Percentiles rank a stretch among this genome's conserved stretches.
Evolutionary conservation across 352 stramenopile species (phyloP).

Genomic region (Globisporangium perplexum): DNA sequence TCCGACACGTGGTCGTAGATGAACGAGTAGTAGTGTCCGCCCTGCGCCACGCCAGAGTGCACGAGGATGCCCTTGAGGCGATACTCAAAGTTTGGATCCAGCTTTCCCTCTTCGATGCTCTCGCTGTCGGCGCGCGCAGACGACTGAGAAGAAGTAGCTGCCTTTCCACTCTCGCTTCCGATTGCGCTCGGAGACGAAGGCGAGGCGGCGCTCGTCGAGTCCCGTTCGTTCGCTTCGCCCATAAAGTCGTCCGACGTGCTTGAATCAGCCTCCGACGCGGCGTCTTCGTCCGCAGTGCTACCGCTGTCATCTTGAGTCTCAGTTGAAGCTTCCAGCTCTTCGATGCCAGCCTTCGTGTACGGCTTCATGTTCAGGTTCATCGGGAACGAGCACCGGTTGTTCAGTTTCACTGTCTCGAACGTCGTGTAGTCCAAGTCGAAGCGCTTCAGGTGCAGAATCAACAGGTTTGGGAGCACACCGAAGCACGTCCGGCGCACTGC

Average conservation of each 20-base stretch:
- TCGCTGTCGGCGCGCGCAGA: constrained; percentile 7
- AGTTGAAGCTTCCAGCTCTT: constrained; percentile 81
- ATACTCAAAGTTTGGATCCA: constrained; percentile 95
- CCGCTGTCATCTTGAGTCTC: constrained; percentile 29
- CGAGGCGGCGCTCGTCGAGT: constrained; percentile 9
- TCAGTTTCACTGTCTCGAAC: constrained; percentile 99
- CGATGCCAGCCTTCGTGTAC: constrained; percentile 96
- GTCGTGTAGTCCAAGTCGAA: constrained; percentile 99
- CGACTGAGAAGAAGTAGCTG: constrained; percentile 16
- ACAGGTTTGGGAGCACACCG: constrained; percentile 92
- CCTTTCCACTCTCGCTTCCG: constrained; percentile 8
- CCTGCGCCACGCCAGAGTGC: constrained; percentile 97
- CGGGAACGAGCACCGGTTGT: constrained; percentile 97
- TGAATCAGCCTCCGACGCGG: constrained; percentile 42
- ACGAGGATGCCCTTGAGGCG: constrained; percentile 96
- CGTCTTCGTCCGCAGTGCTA: constrained; percentile 37
- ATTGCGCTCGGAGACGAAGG: constrained; percentile 21
- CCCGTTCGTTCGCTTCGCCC: constrained; percentile 34
- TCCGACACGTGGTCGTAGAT: constrained; percentile 86
- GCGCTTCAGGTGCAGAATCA: constrained; percentile 98
- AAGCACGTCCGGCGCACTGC: constrained; percentile 95
- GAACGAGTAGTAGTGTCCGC: constrained; percentile 98
- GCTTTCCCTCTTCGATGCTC: constrained; percentile 17
- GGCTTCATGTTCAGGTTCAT: constrained; percentile 97
- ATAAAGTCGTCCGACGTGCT: constrained; percentile 60